These are phyloP conservation scores for Salvia hispanica DNA, from an alignment of 257 asterid genomes.

Conservation along the genomic window DNA sequence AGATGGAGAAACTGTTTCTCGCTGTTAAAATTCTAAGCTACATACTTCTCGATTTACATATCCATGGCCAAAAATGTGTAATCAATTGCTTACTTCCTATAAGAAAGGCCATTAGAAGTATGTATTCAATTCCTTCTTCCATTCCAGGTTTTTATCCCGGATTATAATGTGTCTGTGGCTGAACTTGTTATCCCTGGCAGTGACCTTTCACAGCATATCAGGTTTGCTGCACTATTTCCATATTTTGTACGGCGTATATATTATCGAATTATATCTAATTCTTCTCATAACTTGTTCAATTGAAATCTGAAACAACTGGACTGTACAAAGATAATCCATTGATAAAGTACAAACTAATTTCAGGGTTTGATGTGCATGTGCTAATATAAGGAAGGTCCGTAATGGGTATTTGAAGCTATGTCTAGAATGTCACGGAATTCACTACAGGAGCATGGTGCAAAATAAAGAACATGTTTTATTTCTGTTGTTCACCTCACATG, in stretches of 20 bases:
- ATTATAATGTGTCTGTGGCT: conserved; percentile 56
- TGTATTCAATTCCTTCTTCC: conserved; percentile 24
- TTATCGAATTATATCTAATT: neutral
- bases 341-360: neutral
- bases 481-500: neutral
- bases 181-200: conserved; percentile 56
- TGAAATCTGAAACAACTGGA: neutral
- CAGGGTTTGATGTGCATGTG: conserved; percentile 2
- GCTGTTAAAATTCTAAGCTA: neutral
- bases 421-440: neutral
- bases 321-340: neutral
- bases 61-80: neutral
- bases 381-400: neutral
- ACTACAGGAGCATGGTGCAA: neutral
- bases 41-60: neutral
- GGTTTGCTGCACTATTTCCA: conserved; percentile 31
- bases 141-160: conserved; percentile 53
- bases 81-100: neutral
- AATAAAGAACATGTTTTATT: neutral
- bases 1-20: neutral
- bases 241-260: neutral
- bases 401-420: conserved; percentile 2
- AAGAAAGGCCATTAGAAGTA: neutral
- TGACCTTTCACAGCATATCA: conserved; percentile 60
- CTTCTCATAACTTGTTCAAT: neutral